These are phyloP conservation scores for Pascua sp. DNA, from an alignment of 1,284 basidiomycete species.

Conservation along the genomic window DNA sequence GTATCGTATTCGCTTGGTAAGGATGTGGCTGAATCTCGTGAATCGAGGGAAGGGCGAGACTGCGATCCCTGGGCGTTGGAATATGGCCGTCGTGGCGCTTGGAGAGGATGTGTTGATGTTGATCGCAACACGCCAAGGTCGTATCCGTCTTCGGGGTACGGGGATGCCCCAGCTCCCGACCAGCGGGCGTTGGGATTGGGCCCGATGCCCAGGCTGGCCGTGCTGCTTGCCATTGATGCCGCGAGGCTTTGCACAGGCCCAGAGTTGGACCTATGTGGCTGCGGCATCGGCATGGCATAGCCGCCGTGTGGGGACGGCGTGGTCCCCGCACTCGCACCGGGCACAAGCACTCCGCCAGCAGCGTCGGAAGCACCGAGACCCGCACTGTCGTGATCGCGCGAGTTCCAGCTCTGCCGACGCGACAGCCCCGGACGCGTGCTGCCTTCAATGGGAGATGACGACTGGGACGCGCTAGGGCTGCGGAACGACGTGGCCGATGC, in stretches of 20 bases:
- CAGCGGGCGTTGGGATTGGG: no score
- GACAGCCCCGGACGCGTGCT: conserved; percentile 23
- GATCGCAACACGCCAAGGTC: conserved; percentile 5
- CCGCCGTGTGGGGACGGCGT: no score
- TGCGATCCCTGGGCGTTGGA: conserved; percentile 11
- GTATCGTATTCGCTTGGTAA: background rate
- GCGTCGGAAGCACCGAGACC: no score
- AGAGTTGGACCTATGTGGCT: no score
- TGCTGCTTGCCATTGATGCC: no score
- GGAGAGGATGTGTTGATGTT: conserved; percentile 3
- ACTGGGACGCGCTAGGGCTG: conserved; percentile 25
- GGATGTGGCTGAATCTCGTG: no score
- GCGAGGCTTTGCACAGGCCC: no score
- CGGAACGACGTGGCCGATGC: background rate
- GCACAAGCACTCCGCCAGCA: no score
- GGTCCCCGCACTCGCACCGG: no score
- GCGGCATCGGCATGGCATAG: no score
- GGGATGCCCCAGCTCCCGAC: background rate
- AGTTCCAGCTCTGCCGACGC: conserved; percentile 35
- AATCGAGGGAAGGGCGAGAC: background rate
- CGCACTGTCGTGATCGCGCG: background rate
- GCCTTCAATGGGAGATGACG: conserved; percentile 21
- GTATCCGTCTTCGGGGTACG: conserved; percentile 1
- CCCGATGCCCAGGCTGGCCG: no score
- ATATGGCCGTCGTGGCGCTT: background rate